These are phyloP conservation scores for Pseudomonodictys pantanalensis DNA, from an alignment of 495 filamentous ascomycete genomes.

Conservation along the genomic window DNA sequence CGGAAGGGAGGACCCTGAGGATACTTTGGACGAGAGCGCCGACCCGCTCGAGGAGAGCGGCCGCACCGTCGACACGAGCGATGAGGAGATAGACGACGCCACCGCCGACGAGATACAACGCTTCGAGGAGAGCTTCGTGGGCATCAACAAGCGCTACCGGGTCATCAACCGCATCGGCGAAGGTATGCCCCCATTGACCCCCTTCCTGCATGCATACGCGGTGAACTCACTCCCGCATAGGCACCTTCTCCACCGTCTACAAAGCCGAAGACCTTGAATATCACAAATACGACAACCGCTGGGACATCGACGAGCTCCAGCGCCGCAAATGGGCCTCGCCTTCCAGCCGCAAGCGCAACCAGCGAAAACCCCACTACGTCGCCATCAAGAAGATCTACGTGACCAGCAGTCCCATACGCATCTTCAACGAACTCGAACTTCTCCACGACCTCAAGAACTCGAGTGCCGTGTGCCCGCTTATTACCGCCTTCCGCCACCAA, in stretches of 20 bases:
- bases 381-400: conserved; percentile 99
- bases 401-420: conserved; percentile 86
- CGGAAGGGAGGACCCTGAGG: conserved; percentile 42
- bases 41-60: conserved; percentile 44
- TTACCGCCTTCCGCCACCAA: conserved; percentile 88
- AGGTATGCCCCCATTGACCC: conserved; percentile 53
- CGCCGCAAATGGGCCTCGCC: conserved; percentile 62
- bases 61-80: conserved; percentile 35
- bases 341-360: conserved; percentile 42
- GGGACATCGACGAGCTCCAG: conserved; percentile 71
- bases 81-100: conserved; percentile 63
- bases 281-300: conserved; percentile 76
- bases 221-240: conserved; percentile 44
- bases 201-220: conserved; percentile 13
- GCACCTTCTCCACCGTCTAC: conserved; percentile 97
- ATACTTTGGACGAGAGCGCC: conserved; percentile 46
- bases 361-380: conserved; percentile 55
- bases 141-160: conserved; percentile 78
- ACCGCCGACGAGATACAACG: conserved; percentile 83
- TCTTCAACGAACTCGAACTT: conserved; percentile 94
- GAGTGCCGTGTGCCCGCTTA: conserved; percentile 82
- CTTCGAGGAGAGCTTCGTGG: conserved; percentile 75
- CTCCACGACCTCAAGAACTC: conserved; percentile 86
- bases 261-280: conserved; percentile 96
- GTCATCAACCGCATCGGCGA: conserved; percentile 96